Percentiles rank a stretch among this genome's conserved stretches.
These are phyloP conservation scores for Phialemonium atrogriseum DNA, from an alignment of 2,329 filamentous ascomycete genomes.

Conservation along the genomic window DNA sequence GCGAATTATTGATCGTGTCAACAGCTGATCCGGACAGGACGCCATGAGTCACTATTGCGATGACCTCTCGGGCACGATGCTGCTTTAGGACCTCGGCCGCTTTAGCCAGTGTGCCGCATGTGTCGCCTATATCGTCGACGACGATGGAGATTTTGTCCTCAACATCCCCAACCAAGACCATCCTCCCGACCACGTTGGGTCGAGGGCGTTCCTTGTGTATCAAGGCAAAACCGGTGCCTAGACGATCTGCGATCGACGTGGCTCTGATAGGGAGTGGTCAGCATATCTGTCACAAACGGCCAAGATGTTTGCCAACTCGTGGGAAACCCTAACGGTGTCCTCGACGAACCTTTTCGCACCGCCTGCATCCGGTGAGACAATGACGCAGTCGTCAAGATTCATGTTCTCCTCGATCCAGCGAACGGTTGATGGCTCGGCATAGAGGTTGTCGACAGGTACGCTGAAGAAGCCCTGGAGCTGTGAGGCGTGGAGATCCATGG, in stretches of 20 bases:
- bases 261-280: conserved; percentile 32
- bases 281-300: conserved; percentile 1
- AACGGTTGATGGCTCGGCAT: conserved; percentile 86
- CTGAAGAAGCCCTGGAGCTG: conserved; percentile 97
- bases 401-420: conserved; percentile 88
- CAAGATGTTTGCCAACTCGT: not conserved
- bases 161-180: conserved; percentile 94
- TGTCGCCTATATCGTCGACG: conserved; percentile 97
- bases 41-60: conserved; percentile 91
- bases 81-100: conserved; percentile 82
- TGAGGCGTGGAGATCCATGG: conserved; percentile 89
- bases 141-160: conserved; percentile 87
- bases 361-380: conserved; percentile 90
- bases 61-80: conserved; percentile 78
- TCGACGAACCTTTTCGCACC: conserved; percentile 83
- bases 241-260: conserved; percentile 83
- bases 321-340: conserved; percentile 14
- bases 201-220: conserved; percentile 94
- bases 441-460: conserved; percentile 60
- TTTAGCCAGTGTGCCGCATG: conserved; percentile 62
- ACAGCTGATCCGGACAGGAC: conserved; percentile 85
- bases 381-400: conserved; percentile 73
- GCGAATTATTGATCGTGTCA: conserved; percentile 72
- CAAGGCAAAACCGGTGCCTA: conserved; percentile 84
- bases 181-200: conserved; percentile 71